Base-by-base conservation (phyloP, 2,329 filamentous ascomycete genomes). In the Colletotrichum liriopes region DNA sequence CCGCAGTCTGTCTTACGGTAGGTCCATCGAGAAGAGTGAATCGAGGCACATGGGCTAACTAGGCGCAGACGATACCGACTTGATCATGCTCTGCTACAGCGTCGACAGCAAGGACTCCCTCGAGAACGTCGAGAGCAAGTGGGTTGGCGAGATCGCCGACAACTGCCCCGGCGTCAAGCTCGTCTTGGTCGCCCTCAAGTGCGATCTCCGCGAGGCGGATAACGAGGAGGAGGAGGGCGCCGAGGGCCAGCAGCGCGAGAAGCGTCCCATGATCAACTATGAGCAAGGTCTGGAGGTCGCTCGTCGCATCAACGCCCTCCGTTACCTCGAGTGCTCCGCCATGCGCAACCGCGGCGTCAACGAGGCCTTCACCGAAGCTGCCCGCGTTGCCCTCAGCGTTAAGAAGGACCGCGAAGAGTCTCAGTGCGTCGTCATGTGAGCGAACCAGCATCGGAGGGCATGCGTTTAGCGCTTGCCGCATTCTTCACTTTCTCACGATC, bases 281-380 rank as follows among this genome's bases (percentile, higher is more conserved):
- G 93, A 97, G 79, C 92, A 97, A 79, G 96, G 96, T 3, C 88
- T 98, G 63, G 94, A 96, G 75, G 95, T 98, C 52, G 96, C 96
- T 49, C 92, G 96, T 80, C 92, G 93, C 82, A 97, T 98, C 84
- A 93, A 95, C 77, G 96, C 96, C 8, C 88, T 98, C 80, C 92
- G 97, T 80, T 99, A 99, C 82, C 90, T 99, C 67, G 96, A 99
- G 87, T 99, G 96, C 87, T 98, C 96, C 47, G 96, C 96, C 69
- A 98, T 98, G 92, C 93, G 95, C 84, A 99, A 99, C 84, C 91
- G 96, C 62, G 96, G 96, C 73, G 97, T 99, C 79, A 98, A 98
- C 83, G 96, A 99, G 84, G 96, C 96, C 54, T 99, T 99, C 80
- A 98, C 96, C 51, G 96, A 99, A 86, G 96, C 96, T 51, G 96